Evolutionary conservation across 768 basidiomycete genomes (phyloP), one percentile per base, ranked within the genome.

Genomic region (Leccinum barrowsii): DNA sequence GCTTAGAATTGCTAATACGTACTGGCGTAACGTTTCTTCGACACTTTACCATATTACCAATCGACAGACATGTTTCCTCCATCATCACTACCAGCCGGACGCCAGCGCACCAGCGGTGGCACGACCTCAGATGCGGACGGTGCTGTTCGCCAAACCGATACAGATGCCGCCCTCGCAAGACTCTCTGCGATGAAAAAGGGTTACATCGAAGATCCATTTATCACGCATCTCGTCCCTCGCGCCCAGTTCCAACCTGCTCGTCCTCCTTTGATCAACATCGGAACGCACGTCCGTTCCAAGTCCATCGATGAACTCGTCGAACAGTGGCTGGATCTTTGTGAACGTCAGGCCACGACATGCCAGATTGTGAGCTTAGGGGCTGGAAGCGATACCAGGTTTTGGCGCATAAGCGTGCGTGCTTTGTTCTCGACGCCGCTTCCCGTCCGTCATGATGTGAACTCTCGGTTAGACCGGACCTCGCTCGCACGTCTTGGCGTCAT

Each of bases 281-380:
- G 97, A 17, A 99, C 97, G 1, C 91, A 89, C 65, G 84, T 96
- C 58, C 84, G 96, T 57, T 85, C 90, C 0, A 77, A 81, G 55
- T 91, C 85, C 6, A 84, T 98, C 37, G 97, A 97, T 65, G 73
- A 74, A 40, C 82, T 96, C 12, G 84, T 95, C 1, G 74, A 84
- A 28, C 73, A 78, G 49, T 94, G 90, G 82, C 63, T 93, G 21
- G 71, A 76, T 17, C 64, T 79, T 17, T 78, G 80, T 1, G 68
- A 71, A 44, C 67, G 65, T 21, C 76, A 76, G 8, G 78, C 74
- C n/a, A 78, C 73, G 59, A 69, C 70, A 57, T 86, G 84, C 63
- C 97, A 98, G 78, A 87, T 98, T 55, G 82, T 98, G n/a, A 96
- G 92, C 72, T 73, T 98, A 30, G 97, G 97, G 0, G 90, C 95